Conservation (phyloP, 331 rosid genomes). For the Quercus lobata region DNA sequence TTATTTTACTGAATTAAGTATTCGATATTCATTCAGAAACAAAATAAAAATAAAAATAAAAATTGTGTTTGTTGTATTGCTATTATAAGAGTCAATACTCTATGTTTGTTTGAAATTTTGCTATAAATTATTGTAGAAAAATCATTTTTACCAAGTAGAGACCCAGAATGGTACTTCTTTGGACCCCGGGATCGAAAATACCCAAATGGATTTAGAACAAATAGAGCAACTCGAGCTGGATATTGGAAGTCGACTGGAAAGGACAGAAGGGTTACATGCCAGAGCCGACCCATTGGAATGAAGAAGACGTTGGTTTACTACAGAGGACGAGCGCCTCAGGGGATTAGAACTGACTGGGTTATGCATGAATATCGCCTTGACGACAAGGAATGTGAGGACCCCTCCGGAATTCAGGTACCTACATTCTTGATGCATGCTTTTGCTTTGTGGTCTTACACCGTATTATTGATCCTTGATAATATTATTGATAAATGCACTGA, state of each 20-base stretch:
- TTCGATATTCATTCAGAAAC: no score
- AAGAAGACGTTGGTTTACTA: constrained; percentile 96
- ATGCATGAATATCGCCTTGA: constrained; percentile 99
- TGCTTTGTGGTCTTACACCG: no score
- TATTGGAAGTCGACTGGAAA: constrained; percentile 97
- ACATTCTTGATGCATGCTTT: not conserved
- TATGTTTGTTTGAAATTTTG: not conserved
- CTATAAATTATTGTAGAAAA: constrained; percentile 43
- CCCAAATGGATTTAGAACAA: constrained; percentile 94
- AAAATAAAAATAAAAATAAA: no score
- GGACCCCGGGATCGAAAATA: constrained; percentile 93
- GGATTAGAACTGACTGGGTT: constrained; percentile 94
- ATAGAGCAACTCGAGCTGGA: constrained; percentile 94
- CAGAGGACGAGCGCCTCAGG: constrained; percentile 96
- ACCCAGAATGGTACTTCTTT: constrained; percentile 98
- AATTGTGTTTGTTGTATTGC: no score
- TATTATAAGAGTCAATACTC: no score
- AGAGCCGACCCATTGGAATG: constrained; percentile 87
- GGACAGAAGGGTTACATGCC: constrained; percentile 70
- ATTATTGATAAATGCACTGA: not conserved
- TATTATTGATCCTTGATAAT: no score
- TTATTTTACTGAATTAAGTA: no score
- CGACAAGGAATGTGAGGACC: constrained; percentile 72
- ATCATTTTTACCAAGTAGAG: constrained; percentile 93
- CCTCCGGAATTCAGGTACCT: constrained; percentile 66